phyloP scores from a whole-genome alignment of 2,329 filamentous ascomycete genomes.

The Penicillium decumbens region DNA sequence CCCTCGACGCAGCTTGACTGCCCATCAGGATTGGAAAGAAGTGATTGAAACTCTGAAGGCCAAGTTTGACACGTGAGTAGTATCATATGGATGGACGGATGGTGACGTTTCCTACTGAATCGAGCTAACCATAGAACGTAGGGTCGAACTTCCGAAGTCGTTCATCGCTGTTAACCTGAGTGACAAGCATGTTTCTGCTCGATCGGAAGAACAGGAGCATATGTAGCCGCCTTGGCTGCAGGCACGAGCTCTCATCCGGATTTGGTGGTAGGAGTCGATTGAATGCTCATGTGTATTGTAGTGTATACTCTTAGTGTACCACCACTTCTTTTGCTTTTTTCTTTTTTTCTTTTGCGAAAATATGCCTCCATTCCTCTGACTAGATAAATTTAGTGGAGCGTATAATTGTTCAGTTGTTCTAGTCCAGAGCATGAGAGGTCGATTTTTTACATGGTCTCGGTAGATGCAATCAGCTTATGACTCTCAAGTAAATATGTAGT shows the following conservation, averaged over 20 bases:
- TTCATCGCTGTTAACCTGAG: conserved; percentile 51
- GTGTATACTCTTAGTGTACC: background rate
- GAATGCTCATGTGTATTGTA: background rate
- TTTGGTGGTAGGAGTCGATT: background rate
- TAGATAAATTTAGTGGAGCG: background rate
- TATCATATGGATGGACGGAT: background rate
- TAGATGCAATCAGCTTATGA: background rate
- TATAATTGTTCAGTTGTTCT: background rate
- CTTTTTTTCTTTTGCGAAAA: no score
- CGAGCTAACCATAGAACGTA: conserved; percentile 14
- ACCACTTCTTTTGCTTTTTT: background rate
- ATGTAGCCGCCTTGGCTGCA: background rate
- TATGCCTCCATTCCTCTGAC: background rate
- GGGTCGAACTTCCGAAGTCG: conserved; percentile 49
- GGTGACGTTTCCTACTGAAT: background rate
- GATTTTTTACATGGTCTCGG: background rate
- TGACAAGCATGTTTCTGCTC: conserved; percentile 42
- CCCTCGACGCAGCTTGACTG: conserved; percentile 80
- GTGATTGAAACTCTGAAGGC: conserved; percentile 93
- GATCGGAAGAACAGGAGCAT: conserved; percentile 1
- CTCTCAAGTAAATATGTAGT: no score
- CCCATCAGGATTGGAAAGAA: conserved; percentile 91
- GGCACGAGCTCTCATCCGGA: background rate
- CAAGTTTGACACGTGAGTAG: conserved; percentile 84
- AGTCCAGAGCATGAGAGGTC: background rate